phyloP scores from a whole-genome alignment of 805 yeast genomes.

The Blastobotrys mokoenaii region DNA sequence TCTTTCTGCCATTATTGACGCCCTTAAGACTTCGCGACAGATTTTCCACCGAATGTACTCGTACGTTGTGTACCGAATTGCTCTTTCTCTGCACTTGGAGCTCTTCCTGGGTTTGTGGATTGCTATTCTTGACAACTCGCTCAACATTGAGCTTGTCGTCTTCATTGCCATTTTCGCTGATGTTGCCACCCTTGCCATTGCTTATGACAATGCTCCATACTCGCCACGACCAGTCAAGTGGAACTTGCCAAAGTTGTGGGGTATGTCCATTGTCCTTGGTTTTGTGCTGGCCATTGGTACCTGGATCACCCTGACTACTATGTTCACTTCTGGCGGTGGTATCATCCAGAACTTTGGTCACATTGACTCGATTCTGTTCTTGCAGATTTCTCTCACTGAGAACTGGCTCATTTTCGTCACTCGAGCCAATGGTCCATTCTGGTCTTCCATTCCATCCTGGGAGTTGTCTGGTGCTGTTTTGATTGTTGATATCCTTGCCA shows the following conservation, averaged over 20 bases:
- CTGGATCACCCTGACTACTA: constrained; percentile 91
- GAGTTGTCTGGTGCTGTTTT: constrained; percentile 92
- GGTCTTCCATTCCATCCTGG: constrained; percentile 96
- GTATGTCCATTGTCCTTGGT: constrained; percentile 68
- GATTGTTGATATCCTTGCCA: constrained; percentile 82
- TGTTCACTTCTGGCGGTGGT: constrained; percentile 85
- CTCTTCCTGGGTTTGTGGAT: constrained; percentile 93
- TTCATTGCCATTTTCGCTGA: constrained; percentile 93
- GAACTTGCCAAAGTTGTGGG: constrained; percentile 91
- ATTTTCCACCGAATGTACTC: constrained; percentile 99
- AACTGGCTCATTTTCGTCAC: constrained; percentile 96
- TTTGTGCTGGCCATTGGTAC: constrained; percentile 65
- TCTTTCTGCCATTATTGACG: constrained; percentile 53
- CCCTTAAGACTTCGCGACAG: constrained; percentile 83
- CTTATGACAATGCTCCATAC: constrained; percentile 91
- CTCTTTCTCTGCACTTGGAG: constrained; percentile 90
- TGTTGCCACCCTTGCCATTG: constrained; percentile 74
- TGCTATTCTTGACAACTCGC: constrained; percentile 80
- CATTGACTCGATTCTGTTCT: constrained; percentile 85
- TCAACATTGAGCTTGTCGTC: constrained; percentile 85
- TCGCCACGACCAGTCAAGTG: constrained; percentile 90
- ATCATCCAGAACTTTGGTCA: constrained; percentile 94
- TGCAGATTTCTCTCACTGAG: constrained; percentile 90
- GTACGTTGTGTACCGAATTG: constrained; percentile 96
- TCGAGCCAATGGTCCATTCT: constrained; percentile 97